Percentiles rank a stretch among this genome's conserved stretches.
phyloP scores from a whole-genome alignment of 192 early-diverging fungal species.

The Backusella luteola region DNA sequence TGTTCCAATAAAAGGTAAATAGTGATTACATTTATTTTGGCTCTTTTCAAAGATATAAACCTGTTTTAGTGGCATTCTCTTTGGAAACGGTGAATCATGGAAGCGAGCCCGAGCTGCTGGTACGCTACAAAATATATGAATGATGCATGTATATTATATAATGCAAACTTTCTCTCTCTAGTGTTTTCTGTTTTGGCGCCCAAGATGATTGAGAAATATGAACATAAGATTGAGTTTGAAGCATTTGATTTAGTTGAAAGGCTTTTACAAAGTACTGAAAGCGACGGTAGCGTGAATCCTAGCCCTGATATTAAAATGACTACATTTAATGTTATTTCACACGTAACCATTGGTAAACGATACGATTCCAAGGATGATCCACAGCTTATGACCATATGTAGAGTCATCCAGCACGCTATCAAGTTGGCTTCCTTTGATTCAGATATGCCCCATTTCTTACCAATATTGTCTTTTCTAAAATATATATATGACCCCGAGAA shows the following conservation, averaged over 20 bases:
- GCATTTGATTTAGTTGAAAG: neutral
- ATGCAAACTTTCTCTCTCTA: neutral
- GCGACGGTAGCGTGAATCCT: conserved; percentile 2
- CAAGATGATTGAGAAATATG: neutral
- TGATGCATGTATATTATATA: neutral
- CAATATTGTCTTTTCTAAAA: no score
- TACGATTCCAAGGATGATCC: neutral
- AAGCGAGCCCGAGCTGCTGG: neutral
- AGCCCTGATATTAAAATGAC: neutral
- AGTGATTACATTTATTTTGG: no score
- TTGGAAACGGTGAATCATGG: neutral
- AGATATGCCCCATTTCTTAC: no score
- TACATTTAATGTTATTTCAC: neutral
- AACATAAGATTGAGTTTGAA: neutral
- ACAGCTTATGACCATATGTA: no score
- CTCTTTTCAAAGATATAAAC: no score
- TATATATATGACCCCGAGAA: neutral
- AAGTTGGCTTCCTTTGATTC: no score
- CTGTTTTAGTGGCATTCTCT: neutral
- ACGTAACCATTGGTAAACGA: neutral
- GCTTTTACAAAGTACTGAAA: neutral
- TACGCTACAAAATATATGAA: neutral
- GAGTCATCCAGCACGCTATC: no score
- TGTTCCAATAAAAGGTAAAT: neutral
- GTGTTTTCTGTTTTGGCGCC: neutral